Percentiles rank a stretch among this genome's conserved stretches.
Evolutionary conservation across 73 alveolate species (phyloP).

Genomic region (Stentor roeselii): DNA sequence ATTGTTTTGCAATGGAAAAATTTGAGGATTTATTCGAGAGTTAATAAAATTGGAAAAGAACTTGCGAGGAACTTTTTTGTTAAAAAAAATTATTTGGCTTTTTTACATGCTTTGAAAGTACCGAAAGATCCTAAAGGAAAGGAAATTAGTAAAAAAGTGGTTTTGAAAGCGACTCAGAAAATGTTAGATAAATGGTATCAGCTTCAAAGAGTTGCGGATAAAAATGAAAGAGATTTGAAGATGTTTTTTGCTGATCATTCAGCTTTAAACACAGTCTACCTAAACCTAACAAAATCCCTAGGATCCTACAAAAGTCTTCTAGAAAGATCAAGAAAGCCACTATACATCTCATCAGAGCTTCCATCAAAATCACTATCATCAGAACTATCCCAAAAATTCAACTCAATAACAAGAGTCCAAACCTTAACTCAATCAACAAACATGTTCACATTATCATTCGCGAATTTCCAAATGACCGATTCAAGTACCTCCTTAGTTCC

Average conservation of each 20-base stretch:
- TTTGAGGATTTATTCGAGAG: not conserved
- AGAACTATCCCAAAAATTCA: not conserved
- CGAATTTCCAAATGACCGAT: not conserved
- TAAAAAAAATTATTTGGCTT: too few species aligned
- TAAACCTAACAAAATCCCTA: not conserved
- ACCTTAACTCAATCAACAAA: not conserved
- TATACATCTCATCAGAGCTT: too few species aligned
- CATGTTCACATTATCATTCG: not conserved
- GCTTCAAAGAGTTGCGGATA: not conserved
- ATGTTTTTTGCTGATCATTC: not conserved
- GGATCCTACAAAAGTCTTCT: not conserved
- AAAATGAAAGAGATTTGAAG: not conserved
- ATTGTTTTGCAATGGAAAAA: not conserved
- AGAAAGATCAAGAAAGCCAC: not conserved
- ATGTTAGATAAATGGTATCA: not conserved
- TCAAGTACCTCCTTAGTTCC: not conserved
- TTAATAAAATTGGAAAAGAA: not conserved
- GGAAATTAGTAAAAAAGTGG: not conserved
- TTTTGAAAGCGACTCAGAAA: not conserved
- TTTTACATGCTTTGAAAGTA: not conserved
- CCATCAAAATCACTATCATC: not conserved
- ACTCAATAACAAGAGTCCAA: not conserved
- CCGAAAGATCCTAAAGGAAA: not conserved
- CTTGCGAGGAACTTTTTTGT: not conserved
- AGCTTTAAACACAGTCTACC: not conserved